phyloP scores from a whole-genome alignment of 2,329 filamentous ascomycete genomes.

The Ilyonectria mors-panacis region DNA sequence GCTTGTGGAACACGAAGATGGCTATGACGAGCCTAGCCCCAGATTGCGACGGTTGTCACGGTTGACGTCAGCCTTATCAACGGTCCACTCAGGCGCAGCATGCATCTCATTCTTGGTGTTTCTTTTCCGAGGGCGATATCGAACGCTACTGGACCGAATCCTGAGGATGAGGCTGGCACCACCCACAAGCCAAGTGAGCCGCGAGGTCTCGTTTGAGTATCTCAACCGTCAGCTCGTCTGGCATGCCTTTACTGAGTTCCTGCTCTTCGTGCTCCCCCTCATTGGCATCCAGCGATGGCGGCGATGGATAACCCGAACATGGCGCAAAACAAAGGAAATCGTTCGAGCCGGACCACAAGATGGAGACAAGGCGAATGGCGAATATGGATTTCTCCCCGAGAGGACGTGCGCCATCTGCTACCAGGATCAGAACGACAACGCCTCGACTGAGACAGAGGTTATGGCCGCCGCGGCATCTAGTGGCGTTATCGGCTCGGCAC shows the following conservation, averaged over 20 bases:
- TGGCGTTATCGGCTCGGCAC: conserved; percentile 88
- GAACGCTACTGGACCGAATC: conserved; percentile 89
- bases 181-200: conserved; percentile 85
- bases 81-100: conserved; percentile 84
- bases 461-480: conserved; percentile 79
- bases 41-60: conserved; percentile 72
- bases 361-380: conserved; percentile 73
- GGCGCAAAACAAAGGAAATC: conserved; percentile 83
- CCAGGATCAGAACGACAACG: conserved; percentile 85
- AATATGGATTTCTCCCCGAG: conserved; percentile 89
- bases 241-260: conserved; percentile 99
- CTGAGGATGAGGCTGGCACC: conserved; percentile 89
- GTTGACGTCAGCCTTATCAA: conserved; percentile 78
- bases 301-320: conserved; percentile 88
- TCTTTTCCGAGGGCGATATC: conserved; percentile 89
- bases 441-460: conserved; percentile 81
- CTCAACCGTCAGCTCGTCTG: conserved; percentile 97
- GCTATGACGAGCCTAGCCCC: conserved; percentile 74
- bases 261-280: conserved; percentile 97
- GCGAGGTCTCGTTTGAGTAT: conserved; percentile 97
- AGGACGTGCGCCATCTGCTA: conserved; percentile 98
- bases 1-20: conserved; percentile 82
- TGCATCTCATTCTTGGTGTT: conserved; percentile 92
- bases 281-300: conserved; percentile 95
- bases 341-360: conserved; percentile 65